These are phyloP conservation scores for Medicago lupulina DNA, from an alignment of 306 rosid species.

Conservation along the genomic window DNA sequence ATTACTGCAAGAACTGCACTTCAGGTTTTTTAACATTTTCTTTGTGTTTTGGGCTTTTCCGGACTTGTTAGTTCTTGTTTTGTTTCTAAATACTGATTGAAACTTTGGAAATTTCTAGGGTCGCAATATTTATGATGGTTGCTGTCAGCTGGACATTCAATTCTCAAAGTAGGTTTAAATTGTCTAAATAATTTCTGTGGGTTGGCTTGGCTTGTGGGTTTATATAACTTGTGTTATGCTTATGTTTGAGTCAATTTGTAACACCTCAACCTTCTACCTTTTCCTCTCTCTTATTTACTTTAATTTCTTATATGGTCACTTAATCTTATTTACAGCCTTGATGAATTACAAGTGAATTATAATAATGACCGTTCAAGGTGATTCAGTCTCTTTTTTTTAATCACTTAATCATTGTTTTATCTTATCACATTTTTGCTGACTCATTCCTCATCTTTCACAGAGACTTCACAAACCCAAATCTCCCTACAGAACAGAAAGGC, in stretches of 20 bases:
- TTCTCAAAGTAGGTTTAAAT: slow-evolving; percentile 85
- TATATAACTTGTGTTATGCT: neutral
- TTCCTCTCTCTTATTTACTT: slow-evolving; percentile 27
- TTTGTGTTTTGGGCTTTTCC: slow-evolving; percentile 21
- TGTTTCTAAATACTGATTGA: slow-evolving; percentile 37
- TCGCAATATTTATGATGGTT: slow-evolving; percentile 97
- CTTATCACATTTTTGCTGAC: slow-evolving; percentile 21
- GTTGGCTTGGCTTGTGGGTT: slow-evolving; percentile 20
- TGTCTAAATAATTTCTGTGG: slow-evolving; percentile 25
- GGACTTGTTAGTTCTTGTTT: slow-evolving; percentile 37
- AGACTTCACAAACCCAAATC: slow-evolving; percentile 91
- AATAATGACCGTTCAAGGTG: slow-evolving; percentile 99
- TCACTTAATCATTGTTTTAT: slow-evolving; percentile 1
- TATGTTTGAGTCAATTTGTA: slow-evolving; percentile 11
- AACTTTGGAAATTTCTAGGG: slow-evolving; percentile 61
- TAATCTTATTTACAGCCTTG: slow-evolving; percentile 78
- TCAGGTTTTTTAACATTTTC: slow-evolving; percentile 65
- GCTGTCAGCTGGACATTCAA: slow-evolving; percentile 97
- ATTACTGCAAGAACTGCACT: slow-evolving; percentile 85
- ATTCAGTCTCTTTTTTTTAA: slow-evolving; percentile 39
- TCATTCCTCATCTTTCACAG: slow-evolving; percentile 48
- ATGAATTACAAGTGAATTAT: slow-evolving; percentile 95
- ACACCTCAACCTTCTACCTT: neutral
- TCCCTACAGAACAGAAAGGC: slow-evolving; percentile 95
- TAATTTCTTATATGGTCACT: slow-evolving; percentile 18